These are phyloP conservation scores for Cladosporium sp. DNA, from an alignment of 2,329 filamentous ascomycete species.

Conservation along the genomic window DNA sequence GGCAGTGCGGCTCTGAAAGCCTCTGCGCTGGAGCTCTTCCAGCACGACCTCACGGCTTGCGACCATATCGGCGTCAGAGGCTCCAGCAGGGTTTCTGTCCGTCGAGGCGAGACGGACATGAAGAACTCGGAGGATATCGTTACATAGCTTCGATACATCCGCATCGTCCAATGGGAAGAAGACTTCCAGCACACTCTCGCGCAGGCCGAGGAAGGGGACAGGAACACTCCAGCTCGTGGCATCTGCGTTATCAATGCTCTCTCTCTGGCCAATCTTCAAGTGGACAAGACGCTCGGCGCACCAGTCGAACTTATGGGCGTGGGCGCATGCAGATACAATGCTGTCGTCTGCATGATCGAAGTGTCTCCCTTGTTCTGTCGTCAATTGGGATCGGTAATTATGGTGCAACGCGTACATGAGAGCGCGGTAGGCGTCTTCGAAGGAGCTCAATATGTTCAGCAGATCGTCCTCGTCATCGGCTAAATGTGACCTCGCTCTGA, in stretches of 20 bases:
- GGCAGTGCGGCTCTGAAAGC: not conserved
- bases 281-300: not conserved
- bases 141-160: not conserved
- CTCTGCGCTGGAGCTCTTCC: conserved; percentile 1
- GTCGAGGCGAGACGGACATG: not conserved
- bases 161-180: not conserved
- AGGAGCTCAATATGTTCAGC: too few relatives aligned
- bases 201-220: not conserved
- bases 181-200: not conserved
- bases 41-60: not conserved
- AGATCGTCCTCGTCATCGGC: too few relatives aligned
- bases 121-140: not conserved
- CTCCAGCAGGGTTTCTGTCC: not conserved
- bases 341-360: not conserved
- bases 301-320: not conserved
- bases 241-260: not conserved
- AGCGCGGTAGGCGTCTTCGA: not conserved
- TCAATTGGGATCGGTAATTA: not conserved
- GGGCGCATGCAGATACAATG: not conserved
- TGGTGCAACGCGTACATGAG: not conserved
- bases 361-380: not conserved
- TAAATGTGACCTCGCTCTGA: too few relatives aligned
- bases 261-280: not conserved
- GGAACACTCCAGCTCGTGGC: not conserved
- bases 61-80: not conserved